Conservation (phyloP, 2,329 filamentous ascomycete species). For the Drechslera avenae region DNA sequence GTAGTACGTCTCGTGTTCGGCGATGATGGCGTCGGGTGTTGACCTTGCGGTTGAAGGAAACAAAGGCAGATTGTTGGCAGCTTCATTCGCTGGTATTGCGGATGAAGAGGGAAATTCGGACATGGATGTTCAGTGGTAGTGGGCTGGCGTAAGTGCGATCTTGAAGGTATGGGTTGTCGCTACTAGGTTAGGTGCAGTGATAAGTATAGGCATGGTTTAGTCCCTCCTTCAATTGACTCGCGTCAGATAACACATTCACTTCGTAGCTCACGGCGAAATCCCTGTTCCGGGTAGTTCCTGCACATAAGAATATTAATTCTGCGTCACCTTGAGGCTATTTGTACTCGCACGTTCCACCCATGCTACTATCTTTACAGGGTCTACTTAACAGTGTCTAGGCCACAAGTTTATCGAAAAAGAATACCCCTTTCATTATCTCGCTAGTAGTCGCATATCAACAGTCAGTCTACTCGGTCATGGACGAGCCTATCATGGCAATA, state of each 20-base stretch:
- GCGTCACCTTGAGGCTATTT: background rate
- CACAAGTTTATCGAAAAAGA: too few species aligned
- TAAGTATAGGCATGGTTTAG: too few species aligned
- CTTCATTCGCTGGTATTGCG: background rate
- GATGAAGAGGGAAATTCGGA: background rate
- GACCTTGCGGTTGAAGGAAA: background rate
- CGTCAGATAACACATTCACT: background rate
- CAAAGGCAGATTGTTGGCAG: background rate
- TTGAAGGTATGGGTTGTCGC: too few species aligned
- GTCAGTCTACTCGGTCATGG: too few species aligned
- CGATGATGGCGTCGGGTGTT: constrained; percentile 3
- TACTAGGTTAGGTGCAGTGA: too few species aligned
- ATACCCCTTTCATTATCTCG: too few species aligned
- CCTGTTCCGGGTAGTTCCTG: too few species aligned
- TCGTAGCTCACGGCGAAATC: background rate
- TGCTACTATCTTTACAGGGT: background rate
- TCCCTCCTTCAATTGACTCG: too few species aligned
- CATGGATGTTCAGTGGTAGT: too few species aligned
- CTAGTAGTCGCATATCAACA: too few species aligned
- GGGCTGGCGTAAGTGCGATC: too few species aligned
- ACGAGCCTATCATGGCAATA: too few species aligned
- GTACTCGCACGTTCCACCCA: background rate
- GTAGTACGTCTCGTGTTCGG: background rate
- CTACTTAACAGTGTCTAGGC: background rate
- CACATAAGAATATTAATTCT: background rate